These are phyloP conservation scores for Nakaseomyces delphensis DNA, from an alignment of 1,139 yeast genomes.

Conservation along the genomic window DNA sequence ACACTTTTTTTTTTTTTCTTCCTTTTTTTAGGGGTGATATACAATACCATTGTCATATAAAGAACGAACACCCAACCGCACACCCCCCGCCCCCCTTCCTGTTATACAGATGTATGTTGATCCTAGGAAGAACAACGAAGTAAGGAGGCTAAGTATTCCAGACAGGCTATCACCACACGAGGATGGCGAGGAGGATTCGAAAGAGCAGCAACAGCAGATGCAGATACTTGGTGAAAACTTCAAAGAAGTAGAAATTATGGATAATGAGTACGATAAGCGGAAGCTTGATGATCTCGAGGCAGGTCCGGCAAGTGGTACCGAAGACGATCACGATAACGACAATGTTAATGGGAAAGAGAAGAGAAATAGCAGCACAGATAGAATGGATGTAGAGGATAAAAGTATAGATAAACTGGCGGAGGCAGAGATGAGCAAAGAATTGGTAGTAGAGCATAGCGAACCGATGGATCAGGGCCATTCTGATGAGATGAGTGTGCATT, in stretches of 20 bases:
- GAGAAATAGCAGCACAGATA: background rate
- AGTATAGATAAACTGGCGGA: background rate
- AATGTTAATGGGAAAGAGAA: too few species aligned
- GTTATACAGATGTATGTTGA: slow-evolving; percentile 21
- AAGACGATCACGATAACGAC: background rate
- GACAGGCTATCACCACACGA: slow-evolving; percentile 7
- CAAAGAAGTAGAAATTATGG: slow-evolving; percentile 5
- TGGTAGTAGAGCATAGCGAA: background rate
- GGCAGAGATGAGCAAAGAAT: slow-evolving; percentile 7
- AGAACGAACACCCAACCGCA: too few species aligned
- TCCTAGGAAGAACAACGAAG: slow-evolving; percentile 20
- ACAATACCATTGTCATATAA: too few species aligned
- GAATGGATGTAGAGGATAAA: slow-evolving; percentile 1
- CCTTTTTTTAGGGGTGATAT: too few species aligned
- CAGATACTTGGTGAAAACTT: slow-evolving; percentile 3
- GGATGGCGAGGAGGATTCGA: background rate
- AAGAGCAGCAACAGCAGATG: slow-evolving; percentile 7
- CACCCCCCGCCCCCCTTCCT: too few species aligned
- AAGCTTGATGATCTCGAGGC: slow-evolving; percentile 2
- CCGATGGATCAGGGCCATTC: background rate
- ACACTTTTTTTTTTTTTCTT: background rate
- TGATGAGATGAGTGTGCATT: too few species aligned
- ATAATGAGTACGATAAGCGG: slow-evolving; percentile 4
- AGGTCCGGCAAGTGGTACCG: background rate
- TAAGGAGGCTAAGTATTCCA: slow-evolving; percentile 16